phyloP scores from a whole-genome alignment of 106 monocot species.

The Acorus calamus region DNA sequence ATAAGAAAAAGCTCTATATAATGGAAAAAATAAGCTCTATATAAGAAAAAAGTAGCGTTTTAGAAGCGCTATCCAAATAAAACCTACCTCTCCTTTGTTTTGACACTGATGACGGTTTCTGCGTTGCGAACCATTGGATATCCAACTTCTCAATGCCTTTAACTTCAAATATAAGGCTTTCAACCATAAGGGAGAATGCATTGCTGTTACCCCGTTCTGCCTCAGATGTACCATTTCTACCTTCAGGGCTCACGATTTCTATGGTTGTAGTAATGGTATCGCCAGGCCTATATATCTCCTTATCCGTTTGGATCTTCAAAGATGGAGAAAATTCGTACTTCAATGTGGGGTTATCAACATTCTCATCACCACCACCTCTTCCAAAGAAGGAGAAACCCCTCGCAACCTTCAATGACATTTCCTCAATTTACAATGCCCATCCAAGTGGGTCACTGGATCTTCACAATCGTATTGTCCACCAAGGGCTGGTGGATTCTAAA shows the following conservation, averaged over 20 bases:
- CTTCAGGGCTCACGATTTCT: conserved; percentile 44
- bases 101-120: conserved; percentile 58
- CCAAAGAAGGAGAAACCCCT: conserved; percentile 66
- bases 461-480: no score
- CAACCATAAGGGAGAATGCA: conserved; percentile 40
- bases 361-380: conserved; percentile 25
- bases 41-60: no score
- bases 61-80: no score
- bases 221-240: conserved; percentile 10
- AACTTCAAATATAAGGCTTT: conserved; percentile 63
- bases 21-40: no score
- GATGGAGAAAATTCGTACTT: conserved; percentile 27
- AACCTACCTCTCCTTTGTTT: conserved; percentile 71
- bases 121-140: conserved; percentile 65
- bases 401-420: conserved; percentile 54
- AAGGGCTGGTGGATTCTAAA: no score
- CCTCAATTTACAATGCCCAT: conserved; percentile 19
- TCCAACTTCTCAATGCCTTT: conserved; percentile 94
- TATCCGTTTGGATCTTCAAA: conserved; percentile 58
- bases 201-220: neutral
- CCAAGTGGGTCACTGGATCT: neutral
- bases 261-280: conserved; percentile 58
- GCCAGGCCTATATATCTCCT: conserved; percentile 78
- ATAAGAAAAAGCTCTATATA: no score
- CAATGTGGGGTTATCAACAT: conserved; percentile 5